Base-by-base conservation (phyloP, 2,329 filamentous ascomycete species). In the Harringtonia aguacate region DNA sequence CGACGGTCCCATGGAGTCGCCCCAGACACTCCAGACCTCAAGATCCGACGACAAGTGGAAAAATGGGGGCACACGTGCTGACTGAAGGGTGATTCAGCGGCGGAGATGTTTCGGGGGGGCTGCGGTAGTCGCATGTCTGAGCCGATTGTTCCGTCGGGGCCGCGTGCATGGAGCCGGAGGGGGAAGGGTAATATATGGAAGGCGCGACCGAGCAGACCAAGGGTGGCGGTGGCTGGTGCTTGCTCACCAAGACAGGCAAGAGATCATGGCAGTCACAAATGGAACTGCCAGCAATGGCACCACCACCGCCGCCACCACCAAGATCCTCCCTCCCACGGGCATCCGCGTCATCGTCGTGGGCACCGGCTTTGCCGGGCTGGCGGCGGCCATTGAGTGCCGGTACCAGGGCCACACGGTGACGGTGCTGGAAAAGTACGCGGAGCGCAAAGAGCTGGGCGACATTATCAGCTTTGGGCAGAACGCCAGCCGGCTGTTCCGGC, bases 391-490 rank as follows among this genome's bases (percentile, higher is more conserved):
- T 45, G 76, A 80, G 61, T 77, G 74, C 52, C 60, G 70, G 39
- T 68, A 73, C 18, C 76, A 80, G 56, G 77, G 76, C 8, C 76
- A 80, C 54, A 65, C 62, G 12, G 74, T 63, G 46, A 56, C 61
- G 4, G 58, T 74, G 20, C 59, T 75, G 10, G 70, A 73, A 45
- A 66, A 70, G 2, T 78, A 77, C 46, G 58, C 67, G 15, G 66
- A 70, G 40, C 66, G 79, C 47, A 80, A 79, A 51, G 59, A 66
- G 12, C 66, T 80, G 0, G 77, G 77, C 42, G 73, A 80, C 58
- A 77, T 79, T 48, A 79, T 79, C 50, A 74, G 70, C 20, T 79
- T 79, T 48, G 75, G 75, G 2, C 67, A 73, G 39, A 81, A 81
- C 51, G 72, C 67, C 13, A 73, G 74, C 2, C 70, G 75, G 30